These are phyloP conservation scores for Neophaeococcomyces mojaviensis DNA, from an alignment of 2,329 filamentous ascomycete genomes.

Conservation along the genomic window DNA sequence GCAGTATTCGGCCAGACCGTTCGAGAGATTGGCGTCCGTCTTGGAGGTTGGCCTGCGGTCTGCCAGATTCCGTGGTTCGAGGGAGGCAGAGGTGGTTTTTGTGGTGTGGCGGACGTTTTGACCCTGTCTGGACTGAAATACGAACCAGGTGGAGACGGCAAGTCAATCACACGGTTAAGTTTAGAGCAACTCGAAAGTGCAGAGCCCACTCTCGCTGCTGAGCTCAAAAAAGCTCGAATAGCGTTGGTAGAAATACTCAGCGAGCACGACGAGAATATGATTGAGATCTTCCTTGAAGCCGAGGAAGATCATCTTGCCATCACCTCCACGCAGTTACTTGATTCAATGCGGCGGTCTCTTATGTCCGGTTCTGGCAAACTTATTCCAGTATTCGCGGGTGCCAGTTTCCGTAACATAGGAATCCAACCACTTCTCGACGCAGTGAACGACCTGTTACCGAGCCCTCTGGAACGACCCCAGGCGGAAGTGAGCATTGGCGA, in stretches of 20 bases:
- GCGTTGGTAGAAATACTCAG: constrained; percentile 76
- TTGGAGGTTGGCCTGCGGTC: constrained; percentile 79
- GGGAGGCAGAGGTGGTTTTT: constrained; percentile 61
- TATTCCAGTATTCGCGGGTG: constrained; percentile 82
- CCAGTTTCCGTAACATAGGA: constrained; percentile 88
- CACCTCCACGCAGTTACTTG: constrained; percentile 57
- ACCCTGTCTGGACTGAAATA: constrained; percentile 69
- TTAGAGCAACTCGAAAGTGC: constrained; percentile 46
- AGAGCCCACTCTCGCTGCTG: constrained; percentile 48
- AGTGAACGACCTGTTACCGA: constrained; percentile 78
- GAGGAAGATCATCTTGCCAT: constrained; percentile 67
- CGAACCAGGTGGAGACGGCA: constrained; percentile 59
- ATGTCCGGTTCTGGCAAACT: constrained; percentile 61
- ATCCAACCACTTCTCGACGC: constrained; percentile 87
- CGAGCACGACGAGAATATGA: constrained; percentile 78
- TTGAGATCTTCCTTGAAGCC: constrained; percentile 73
- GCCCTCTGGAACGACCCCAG: constrained; percentile 70
- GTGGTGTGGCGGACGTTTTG: constrained; percentile 78
- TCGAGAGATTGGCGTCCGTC: constrained; percentile 70
- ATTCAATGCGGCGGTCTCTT: constrained; percentile 67
- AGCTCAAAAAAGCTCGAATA: constrained; percentile 67
- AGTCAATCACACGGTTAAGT: constrained; percentile 49
- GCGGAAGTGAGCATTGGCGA: constrained; percentile 64
- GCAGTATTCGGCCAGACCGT: constrained; percentile 78
- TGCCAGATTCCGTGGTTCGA: constrained; percentile 96